phyloP scores from a whole-genome alignment of 495 filamentous ascomycete species.

The Durotheca rogersii region DNA sequence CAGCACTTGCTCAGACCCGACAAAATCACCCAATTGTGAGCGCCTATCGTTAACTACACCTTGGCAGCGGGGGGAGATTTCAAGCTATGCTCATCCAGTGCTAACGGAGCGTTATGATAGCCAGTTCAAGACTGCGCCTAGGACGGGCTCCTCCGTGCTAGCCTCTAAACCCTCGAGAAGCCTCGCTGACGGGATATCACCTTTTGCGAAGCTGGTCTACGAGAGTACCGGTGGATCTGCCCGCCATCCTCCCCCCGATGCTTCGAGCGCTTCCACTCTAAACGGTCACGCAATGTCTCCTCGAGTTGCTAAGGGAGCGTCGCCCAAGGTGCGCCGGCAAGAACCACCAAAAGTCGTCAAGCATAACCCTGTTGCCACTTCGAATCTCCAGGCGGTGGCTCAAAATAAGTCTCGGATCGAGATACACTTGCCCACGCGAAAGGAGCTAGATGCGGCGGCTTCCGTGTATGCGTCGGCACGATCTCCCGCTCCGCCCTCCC shows the following conservation, averaged over 20 bases:
- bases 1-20: slow-evolving; percentile 67
- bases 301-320: slow-evolving; percentile 17
- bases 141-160: slow-evolving; percentile 8
- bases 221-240: slow-evolving; percentile 42
- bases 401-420: slow-evolving; percentile 35
- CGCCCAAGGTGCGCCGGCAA: slow-evolving; percentile 29
- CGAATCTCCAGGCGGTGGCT: slow-evolving; percentile 29
- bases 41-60: slow-evolving; percentile 1
- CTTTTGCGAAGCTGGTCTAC: slow-evolving; percentile 48
- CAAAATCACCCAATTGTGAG: slow-evolving; percentile 73
- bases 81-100: too few relatives aligned
- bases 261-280: slow-evolving; percentile 13
- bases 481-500: slow-evolving; percentile 9
- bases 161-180: slow-evolving; percentile 18
- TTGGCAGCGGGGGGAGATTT: too few relatives aligned
- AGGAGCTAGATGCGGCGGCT: slow-evolving; percentile 25
- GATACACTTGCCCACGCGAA: slow-evolving; percentile 32
- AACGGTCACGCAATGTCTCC: slow-evolving; percentile 25
- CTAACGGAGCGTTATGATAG: slow-evolving; percentile 44
- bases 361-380: slow-evolving; percentile 28
- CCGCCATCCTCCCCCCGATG: slow-evolving; percentile 37
- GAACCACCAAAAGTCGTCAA: slow-evolving; percentile 29
- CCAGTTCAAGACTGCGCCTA: slow-evolving; percentile 63
- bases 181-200: slow-evolving; percentile 39
- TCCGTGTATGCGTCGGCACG: slow-evolving; percentile 14